These are phyloP conservation scores for Xanthoceras sorbifolium DNA, from an alignment of 345 rosid species.

Conservation along the genomic window DNA sequence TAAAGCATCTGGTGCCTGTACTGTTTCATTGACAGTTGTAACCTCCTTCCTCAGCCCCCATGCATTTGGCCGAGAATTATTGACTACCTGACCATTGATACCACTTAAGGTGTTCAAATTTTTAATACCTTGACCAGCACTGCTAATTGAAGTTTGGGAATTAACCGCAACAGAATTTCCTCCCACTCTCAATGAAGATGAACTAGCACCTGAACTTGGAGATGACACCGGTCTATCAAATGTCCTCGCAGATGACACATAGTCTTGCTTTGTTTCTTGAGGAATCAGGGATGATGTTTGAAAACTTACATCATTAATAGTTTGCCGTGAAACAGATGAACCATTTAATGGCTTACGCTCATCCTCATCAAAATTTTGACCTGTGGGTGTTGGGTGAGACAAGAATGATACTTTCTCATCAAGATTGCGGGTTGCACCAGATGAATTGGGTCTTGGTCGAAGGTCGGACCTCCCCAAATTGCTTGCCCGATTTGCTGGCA, in stretches of 20 bases:
- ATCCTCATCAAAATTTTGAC: conserved; percentile 35
- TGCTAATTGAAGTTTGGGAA: background rate
- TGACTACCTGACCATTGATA: conserved; percentile 1
- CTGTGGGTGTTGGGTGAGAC: conserved; percentile 20
- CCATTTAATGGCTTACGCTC: conserved; percentile 30
- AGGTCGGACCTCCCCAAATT: conserved; percentile 26
- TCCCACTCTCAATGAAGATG: conserved; percentile 5
- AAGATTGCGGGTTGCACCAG: conserved; percentile 19
- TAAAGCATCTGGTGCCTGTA: background rate
- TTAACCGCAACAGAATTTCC: background rate
- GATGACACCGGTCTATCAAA: conserved; percentile 25
- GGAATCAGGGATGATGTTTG: background rate
- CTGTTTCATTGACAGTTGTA: background rate
- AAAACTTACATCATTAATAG: conserved; percentile 18
- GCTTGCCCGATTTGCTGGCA: conserved; percentile 16
- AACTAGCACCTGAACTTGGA: conserved; percentile 9
- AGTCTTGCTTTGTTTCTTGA: conserved; percentile 14
- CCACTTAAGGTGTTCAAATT: background rate
- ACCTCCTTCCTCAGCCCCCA: conserved; percentile 24
- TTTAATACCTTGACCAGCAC: background rate
- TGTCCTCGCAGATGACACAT: conserved; percentile 7
- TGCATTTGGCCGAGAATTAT: conserved; percentile 25
- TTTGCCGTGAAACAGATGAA: conserved; percentile 7
- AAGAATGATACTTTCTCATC: conserved; percentile 30
- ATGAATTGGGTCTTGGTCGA: conserved; percentile 31